These are phyloP conservation scores for Neopestalotiopsis sp. DNA, from an alignment of 2,329 filamentous ascomycete genomes.

Conservation along the genomic window DNA sequence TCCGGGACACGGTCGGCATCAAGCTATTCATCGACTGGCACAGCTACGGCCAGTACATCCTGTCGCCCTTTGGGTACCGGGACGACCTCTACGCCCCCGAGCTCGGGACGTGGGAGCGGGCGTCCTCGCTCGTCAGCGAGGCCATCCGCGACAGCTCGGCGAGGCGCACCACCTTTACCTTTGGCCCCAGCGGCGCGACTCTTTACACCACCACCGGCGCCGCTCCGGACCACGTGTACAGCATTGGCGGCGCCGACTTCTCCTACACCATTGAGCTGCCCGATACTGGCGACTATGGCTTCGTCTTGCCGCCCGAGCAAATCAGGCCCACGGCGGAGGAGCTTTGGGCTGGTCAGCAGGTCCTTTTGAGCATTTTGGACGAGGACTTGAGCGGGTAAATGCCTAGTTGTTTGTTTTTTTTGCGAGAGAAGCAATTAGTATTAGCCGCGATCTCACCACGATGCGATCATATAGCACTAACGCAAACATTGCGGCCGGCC, in stretches of 20 bases:
- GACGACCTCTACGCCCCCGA: constrained; percentile 35
- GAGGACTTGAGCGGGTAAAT: background rate
- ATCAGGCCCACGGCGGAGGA: constrained; percentile 35
- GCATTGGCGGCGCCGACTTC: constrained; percentile 33
- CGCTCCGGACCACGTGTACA: constrained; percentile 34
- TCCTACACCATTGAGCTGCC: constrained; percentile 37
- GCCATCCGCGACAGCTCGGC: constrained; percentile 50
- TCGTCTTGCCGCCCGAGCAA: constrained; percentile 34
- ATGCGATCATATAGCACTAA: too few relatives aligned
- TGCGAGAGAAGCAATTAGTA: background rate
- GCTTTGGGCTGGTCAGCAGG: constrained; percentile 36
- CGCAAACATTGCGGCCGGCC: too few relatives aligned
- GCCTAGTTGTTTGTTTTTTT: background rate
- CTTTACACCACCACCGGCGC: constrained; percentile 36
- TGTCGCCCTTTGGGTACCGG: constrained; percentile 62
- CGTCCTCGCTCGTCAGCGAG: constrained; percentile 7
- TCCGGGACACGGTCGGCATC: constrained; percentile 50
- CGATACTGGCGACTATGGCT: constrained; percentile 28
- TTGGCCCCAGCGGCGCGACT: constrained; percentile 43
- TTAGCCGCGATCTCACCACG: too few relatives aligned
- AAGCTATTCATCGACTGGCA: constrained; percentile 66
- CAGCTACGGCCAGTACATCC: constrained; percentile 45
- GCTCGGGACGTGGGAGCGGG: background rate
- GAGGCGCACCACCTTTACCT: constrained; percentile 39
- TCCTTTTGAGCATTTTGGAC: constrained; percentile 24